phyloP scores from a whole-genome alignment of 2,329 filamentous ascomycete genomes.

The Coniochaeta sp. region DNA sequence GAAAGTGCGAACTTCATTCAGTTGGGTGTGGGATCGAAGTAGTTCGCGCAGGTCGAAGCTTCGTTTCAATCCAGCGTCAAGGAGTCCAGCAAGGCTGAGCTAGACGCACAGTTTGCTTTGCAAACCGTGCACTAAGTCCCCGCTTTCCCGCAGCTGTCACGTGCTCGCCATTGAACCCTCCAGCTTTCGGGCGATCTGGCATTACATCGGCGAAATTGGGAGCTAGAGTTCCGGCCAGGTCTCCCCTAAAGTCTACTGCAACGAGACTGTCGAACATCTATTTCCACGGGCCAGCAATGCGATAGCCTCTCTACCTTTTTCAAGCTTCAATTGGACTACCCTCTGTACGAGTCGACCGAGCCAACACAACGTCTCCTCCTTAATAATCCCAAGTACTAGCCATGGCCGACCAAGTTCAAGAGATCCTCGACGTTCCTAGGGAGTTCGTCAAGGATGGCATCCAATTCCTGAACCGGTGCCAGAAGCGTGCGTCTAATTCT shows the following conservation, averaged over 20 bases:
- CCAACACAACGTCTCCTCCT: neutral
- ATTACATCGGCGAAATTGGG: neutral
- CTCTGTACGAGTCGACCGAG: neutral
- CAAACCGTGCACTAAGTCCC: neutral
- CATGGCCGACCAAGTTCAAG: slow-evolving; percentile 64
- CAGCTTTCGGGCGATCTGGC: slow-evolving; percentile 1
- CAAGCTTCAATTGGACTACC: neutral
- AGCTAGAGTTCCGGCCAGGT: slow-evolving; percentile 1
- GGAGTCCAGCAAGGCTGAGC: neutral
- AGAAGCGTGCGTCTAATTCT: slow-evolving; percentile 42
- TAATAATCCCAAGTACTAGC: slow-evolving; percentile 17
- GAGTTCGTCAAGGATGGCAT: slow-evolving; percentile 59
- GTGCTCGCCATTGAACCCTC: neutral
- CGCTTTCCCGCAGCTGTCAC: neutral
- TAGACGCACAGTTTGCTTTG: neutral
- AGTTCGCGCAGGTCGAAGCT: neutral
- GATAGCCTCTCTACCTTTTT: neutral
- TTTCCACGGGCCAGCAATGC: neutral
- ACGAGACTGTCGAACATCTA: neutral
- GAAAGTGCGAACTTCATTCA: neutral
- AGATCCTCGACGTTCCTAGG: slow-evolving; percentile 61
- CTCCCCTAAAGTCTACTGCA: neutral
- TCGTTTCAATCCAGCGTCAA: neutral
- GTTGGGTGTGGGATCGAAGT: no score
- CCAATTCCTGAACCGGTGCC: slow-evolving; percentile 56